Evolutionary conservation across 1,284 basidiomycete genomes (phyloP).

Genomic region (Chiua sp.): DNA sequence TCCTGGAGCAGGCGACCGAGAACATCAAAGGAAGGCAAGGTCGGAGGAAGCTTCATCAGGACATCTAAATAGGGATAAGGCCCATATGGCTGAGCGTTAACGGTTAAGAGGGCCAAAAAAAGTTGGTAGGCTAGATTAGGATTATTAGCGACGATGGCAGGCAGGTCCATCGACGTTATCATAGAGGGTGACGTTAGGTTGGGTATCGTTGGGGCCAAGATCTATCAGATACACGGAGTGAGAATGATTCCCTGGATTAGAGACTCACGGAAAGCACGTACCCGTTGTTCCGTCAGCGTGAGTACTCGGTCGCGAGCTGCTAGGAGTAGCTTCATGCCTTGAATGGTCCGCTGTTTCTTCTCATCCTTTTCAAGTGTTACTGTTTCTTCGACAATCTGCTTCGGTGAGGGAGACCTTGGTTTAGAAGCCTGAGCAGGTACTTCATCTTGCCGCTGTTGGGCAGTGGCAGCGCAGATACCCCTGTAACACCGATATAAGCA

Average conservation of each 20-base stretch:
- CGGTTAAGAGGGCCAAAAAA: slow-evolving; percentile 58
- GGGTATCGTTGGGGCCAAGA: slow-evolving; percentile 45
- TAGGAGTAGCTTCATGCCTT: slow-evolving; percentile 68
- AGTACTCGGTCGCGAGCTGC: slow-evolving; percentile 71
- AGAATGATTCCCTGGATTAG: neutral
- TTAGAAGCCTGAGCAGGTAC: slow-evolving; percentile 3
- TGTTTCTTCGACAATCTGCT: slow-evolving; percentile 17
- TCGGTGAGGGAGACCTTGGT: slow-evolving; percentile 32
- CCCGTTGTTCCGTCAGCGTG: slow-evolving; percentile 73
- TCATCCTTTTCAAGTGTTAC: slow-evolving; percentile 43
- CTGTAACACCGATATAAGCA: slow-evolving; percentile 27
- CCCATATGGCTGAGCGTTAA: slow-evolving; percentile 44
- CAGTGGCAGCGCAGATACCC: slow-evolving; percentile 9
- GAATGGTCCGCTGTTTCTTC: slow-evolving; percentile 45
- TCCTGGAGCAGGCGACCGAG: slow-evolving; percentile 69
- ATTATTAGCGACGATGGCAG: slow-evolving; percentile 68
- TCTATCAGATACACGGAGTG: slow-evolving; percentile 26
- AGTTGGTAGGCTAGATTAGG: slow-evolving; percentile 69
- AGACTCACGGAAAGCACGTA: slow-evolving; percentile 36
- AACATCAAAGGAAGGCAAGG: slow-evolving; percentile 73
- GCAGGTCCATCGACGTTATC: slow-evolving; percentile 68
- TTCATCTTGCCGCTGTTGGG: slow-evolving; percentile 10
- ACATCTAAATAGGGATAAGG: slow-evolving; percentile 59
- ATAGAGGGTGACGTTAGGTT: slow-evolving; percentile 60
- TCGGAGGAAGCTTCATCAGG: slow-evolving; percentile 56